Percentiles rank a stretch among this genome's conserved stretches.
phyloP scores from a whole-genome alignment of 2,329 filamentous ascomycete species.

The Diplodia mutila region DNA sequence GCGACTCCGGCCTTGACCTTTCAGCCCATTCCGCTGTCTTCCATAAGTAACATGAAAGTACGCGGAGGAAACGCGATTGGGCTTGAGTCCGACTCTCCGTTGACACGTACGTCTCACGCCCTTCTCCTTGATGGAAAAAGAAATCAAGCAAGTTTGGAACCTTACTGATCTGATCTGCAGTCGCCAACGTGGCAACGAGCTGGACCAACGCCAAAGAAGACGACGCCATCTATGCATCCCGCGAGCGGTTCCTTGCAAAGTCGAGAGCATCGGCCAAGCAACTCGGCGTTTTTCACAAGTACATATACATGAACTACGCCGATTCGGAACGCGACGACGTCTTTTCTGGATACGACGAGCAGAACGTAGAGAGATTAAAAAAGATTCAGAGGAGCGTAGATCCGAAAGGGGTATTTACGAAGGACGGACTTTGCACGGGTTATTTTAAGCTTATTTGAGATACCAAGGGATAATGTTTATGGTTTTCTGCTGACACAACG shows the following conservation, averaged over 20 bases:
- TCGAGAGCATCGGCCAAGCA: not conserved
- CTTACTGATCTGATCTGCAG: not conserved
- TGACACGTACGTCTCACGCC: not conserved
- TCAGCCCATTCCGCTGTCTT: not conserved
- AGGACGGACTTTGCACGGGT: constrained; percentile 15
- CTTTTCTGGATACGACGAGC: constrained; percentile 31
- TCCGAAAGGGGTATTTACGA: constrained; percentile 31
- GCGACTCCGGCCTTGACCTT: constrained; percentile 5
- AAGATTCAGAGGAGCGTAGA: constrained; percentile 27
- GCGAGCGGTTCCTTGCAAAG: not conserved
- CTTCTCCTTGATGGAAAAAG: not conserved
- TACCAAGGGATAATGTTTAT: constrained; percentile 20
- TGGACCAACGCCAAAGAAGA: not conserved
- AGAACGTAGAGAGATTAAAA: constrained; percentile 27
- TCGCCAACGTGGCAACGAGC: not conserved
- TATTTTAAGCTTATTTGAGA: constrained; percentile 22
- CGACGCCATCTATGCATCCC: not conserved
- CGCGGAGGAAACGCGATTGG: constrained; percentile 11
- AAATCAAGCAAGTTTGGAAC: no score
- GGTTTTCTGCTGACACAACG: not conserved
- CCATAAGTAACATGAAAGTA: not conserved
- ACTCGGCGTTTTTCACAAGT: constrained; percentile 6
- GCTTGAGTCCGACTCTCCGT: not conserved
- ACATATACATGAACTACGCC: constrained; percentile 25
- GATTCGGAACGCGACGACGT: constrained; percentile 26